Evolutionary conservation across 495 filamentous ascomycete species (phyloP).

Genomic region (Tuber magnatum): DNA sequence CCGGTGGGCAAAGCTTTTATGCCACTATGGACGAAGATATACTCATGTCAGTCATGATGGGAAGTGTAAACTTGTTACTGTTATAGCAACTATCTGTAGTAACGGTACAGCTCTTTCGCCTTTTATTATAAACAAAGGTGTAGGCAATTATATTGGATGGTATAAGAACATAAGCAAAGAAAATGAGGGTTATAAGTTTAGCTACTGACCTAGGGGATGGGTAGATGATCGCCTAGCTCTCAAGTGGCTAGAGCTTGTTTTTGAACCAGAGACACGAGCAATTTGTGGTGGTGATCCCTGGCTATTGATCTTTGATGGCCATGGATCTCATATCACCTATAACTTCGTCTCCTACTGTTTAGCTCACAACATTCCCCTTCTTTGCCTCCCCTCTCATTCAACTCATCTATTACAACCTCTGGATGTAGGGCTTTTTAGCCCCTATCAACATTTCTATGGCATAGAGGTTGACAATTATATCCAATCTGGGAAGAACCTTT

Average conservation of each 20-base stretch:
- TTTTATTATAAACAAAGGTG: constrained; percentile 12
- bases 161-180: neutral
- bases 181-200: constrained; percentile 4
- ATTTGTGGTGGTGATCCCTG: neutral
- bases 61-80: constrained; percentile 10
- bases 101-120: constrained; percentile 7
- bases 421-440: neutral
- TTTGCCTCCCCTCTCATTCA: neutral
- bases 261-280: neutral
- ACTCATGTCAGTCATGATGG: constrained; percentile 11
- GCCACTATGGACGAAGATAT: neutral
- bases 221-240: constrained; percentile 2
- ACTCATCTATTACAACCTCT: constrained; percentile 11
- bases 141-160: constrained; percentile 5
- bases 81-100: constrained; percentile 13
- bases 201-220: constrained; percentile 4
- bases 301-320: constrained; percentile 16
- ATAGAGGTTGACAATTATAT: constrained; percentile 8
- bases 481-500: neutral
- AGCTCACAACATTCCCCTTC: neutral
- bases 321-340: constrained; percentile 12
- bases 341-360: constrained; percentile 14
- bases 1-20: constrained; percentile 6
- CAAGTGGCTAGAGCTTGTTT: constrained; percentile 19
- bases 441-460: constrained; percentile 5